Conservation (phyloP, 495 filamentous ascomycete species). For the Penicillium roqueforti region DNA sequence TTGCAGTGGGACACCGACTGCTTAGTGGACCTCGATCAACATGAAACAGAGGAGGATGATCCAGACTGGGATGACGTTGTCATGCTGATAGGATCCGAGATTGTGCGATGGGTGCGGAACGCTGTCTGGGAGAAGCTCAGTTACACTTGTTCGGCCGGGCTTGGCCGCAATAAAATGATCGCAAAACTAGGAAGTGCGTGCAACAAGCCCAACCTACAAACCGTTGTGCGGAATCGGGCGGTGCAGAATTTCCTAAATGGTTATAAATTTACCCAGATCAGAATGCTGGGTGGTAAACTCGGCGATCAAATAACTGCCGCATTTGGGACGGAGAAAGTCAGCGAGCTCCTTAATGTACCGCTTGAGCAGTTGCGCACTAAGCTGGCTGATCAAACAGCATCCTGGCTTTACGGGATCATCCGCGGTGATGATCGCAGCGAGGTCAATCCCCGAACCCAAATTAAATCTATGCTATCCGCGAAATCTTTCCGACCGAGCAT, state of each 20-base stretch:
- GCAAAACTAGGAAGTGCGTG: constrained; percentile 86
- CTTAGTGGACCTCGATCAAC: constrained; percentile 68
- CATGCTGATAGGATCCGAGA: constrained; percentile 80
- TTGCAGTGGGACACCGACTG: constrained; percentile 76
- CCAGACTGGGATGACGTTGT: constrained; percentile 96
- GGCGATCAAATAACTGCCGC: constrained; percentile 74
- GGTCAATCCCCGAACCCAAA: constrained; percentile 86
- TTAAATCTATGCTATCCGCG: constrained; percentile 97
- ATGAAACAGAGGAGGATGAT: constrained; percentile 71
- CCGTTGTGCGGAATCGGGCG: constrained; percentile 80
- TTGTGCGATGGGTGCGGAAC: constrained; percentile 70
- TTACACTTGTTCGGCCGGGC: constrained; percentile 87
- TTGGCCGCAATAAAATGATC: constrained; percentile 91
- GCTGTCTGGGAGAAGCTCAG: constrained; percentile 62
- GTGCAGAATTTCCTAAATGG: constrained; percentile 72
- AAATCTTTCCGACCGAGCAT: constrained; percentile 92
- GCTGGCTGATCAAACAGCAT: constrained; percentile 79
- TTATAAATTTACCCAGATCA: constrained; percentile 94
- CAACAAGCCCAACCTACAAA: constrained; percentile 93
- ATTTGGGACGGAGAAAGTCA: constrained; percentile 77
- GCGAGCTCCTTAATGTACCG: constrained; percentile 67
- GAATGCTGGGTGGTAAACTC: constrained; percentile 93
- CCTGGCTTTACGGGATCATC: constrained; percentile 83
- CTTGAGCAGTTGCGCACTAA: constrained; percentile 75
- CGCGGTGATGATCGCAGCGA: constrained; percentile 83